Percentiles rank a stretch among this genome's conserved stretches.
Conservation (phyloP, 495 filamentous ascomycete genomes). For the Pyronema omphalodes region DNA sequence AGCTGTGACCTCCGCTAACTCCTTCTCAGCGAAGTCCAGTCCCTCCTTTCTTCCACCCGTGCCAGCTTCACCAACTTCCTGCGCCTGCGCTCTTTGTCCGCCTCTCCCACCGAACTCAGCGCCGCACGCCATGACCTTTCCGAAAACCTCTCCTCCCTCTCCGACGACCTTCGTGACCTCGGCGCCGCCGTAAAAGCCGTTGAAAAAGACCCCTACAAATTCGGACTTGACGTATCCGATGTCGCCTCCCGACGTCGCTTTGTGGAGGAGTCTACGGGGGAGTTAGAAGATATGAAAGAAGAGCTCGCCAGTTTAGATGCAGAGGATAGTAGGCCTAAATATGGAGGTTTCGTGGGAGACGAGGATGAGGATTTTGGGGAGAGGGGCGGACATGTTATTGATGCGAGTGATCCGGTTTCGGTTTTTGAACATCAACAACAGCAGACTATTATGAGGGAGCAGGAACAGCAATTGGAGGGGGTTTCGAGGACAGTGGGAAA, state of each 20-base stretch:
- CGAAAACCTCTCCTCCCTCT: slow-evolving; percentile 52
- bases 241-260: slow-evolving; percentile 62
- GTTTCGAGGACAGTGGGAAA: slow-evolving; percentile 88
- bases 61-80: slow-evolving; percentile 87
- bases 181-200: slow-evolving; percentile 72
- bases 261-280: slow-evolving; percentile 72
- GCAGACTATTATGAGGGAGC: slow-evolving; percentile 77
- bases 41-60: slow-evolving; percentile 57
- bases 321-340: slow-evolving; percentile 27
- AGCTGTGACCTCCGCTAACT: neutral
- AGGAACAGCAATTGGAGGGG: slow-evolving; percentile 80
- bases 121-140: slow-evolving; percentile 73
- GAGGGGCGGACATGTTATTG: slow-evolving; percentile 12
- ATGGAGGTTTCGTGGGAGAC: slow-evolving; percentile 22
- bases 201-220: slow-evolving; percentile 71
- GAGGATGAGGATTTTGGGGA: slow-evolving; percentile 22
- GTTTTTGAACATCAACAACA: slow-evolving; percentile 87
- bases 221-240: slow-evolving; percentile 69
- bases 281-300: slow-evolving; percentile 73
- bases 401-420: slow-evolving; percentile 49
- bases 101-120: slow-evolving; percentile 55
- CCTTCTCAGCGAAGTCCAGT: slow-evolving; percentile 58
- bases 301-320: slow-evolving; percentile 42
- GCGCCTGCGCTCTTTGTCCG: slow-evolving; percentile 67
- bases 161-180: slow-evolving; percentile 74